A percentile compares a stretch with the other conserved stretches of the same genome.
Evolutionary conservation across 2,329 filamentous ascomycete genomes (phyloP).

Genomic region (Trichoderma sp.): DNA sequence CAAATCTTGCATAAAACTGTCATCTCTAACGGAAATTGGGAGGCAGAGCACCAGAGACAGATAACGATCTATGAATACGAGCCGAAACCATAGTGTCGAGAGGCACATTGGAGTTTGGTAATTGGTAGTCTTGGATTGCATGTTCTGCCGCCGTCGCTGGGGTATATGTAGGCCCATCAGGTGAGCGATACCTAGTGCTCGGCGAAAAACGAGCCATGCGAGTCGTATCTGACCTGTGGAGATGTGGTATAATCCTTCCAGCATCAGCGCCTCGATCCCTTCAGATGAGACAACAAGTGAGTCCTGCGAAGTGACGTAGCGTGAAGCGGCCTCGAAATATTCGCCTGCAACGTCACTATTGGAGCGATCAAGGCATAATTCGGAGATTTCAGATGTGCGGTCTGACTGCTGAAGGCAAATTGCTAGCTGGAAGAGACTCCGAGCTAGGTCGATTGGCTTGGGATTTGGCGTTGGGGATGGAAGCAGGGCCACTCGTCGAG

Average conservation of each 20-base stretch:
- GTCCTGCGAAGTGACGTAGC: conserved; percentile 13
- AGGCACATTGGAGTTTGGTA: neutral
- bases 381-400: neutral
- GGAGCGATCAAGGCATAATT: neutral
- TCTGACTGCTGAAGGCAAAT: conserved; percentile 11
- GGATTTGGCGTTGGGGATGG: neutral
- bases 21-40: conserved; percentile 31
- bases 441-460: neutral
- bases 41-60: conserved; percentile 41
- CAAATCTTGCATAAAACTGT: conserved; percentile 25
- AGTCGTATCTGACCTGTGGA: neutral
- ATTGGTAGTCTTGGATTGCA: neutral
- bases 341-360: neutral
- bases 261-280: conserved; percentile 1
- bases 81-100: conserved; percentile 37
- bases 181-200: neutral
- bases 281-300: neutral
- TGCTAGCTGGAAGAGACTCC: conserved; percentile 1
- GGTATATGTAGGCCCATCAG: neutral
- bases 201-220: conserved; percentile 2
- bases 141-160: neutral
- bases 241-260: neutral
- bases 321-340: conserved; percentile 4
- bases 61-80: conserved; percentile 37
- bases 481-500: neutral